Evolutionary conservation across 371 early-diverging fungal genomes (phyloP).

Genomic region (Circinella umbellata): DNA sequence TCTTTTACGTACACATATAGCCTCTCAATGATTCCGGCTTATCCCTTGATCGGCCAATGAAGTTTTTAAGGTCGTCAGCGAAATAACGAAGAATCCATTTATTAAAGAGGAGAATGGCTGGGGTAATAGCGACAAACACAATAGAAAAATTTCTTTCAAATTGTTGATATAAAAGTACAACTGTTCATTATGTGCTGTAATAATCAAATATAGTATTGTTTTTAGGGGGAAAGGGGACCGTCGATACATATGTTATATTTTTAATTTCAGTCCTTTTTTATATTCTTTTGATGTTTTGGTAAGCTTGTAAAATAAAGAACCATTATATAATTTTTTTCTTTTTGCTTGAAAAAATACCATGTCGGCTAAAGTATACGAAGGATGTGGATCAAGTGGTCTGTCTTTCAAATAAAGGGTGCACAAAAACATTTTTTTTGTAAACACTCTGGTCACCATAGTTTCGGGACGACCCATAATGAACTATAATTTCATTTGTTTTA

Average conservation of each 20-base stretch:
- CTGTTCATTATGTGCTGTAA: neutral
- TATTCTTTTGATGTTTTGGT: too few relatives aligned
- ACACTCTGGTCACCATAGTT: neutral
- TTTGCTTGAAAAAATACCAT: neutral
- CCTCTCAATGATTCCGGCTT: neutral
- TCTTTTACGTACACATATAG: too few relatives aligned
- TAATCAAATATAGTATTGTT: too few relatives aligned
- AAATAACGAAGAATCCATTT: neutral
- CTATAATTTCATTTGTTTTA: too few relatives aligned
- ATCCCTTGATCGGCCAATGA: constrained; percentile 3
- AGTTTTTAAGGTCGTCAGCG: neutral
- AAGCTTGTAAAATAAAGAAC: too few relatives aligned
- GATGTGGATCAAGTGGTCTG: constrained; percentile 8
- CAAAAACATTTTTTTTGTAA: constrained; percentile 1
- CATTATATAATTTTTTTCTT: too few relatives aligned
- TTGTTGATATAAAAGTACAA: neutral
- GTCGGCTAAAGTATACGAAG: neutral
- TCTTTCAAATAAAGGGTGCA: constrained; percentile 1
- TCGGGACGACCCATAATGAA: too few relatives aligned
- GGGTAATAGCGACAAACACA: constrained; percentile 1
- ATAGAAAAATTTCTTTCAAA: neutral
- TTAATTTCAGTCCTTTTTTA: too few relatives aligned
- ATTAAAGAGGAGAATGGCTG: neutral
- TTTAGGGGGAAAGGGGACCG: too few relatives aligned
- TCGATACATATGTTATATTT: too few relatives aligned